Conservation (phyloP, 352 stramenopile genomes). For the Pythium oligandrum region DNA sequence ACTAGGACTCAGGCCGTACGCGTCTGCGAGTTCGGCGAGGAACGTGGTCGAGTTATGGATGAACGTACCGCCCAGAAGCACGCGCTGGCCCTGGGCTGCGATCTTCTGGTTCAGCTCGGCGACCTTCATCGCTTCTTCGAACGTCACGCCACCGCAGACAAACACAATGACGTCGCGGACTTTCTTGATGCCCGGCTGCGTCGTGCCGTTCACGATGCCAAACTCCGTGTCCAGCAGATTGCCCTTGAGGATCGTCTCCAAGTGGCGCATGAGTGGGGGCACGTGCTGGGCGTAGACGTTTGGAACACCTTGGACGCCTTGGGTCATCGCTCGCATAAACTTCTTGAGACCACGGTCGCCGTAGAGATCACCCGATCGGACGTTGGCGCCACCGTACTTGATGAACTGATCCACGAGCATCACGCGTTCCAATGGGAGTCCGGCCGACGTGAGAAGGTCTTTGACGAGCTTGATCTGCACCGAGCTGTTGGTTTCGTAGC, state of each 20-base stretch:
- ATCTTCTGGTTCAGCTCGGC: constrained; percentile 93
- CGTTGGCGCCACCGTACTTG: constrained; percentile 64
- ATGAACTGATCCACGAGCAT: constrained; percentile 59
- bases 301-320: constrained; percentile 92
- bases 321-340: constrained; percentile 90
- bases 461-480: constrained; percentile 80
- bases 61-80: constrained; percentile 94
- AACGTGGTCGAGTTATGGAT: constrained; percentile 98
- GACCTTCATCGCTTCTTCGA: constrained; percentile 98
- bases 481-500: constrained; percentile 93
- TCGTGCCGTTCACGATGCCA: constrained; percentile 97
- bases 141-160: constrained; percentile 97
- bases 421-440: constrained; percentile 41
- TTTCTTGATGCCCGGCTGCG: constrained; percentile 93
- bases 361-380: constrained; percentile 71
- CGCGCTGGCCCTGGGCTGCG: constrained; percentile 69
- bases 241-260: constrained; percentile 83
- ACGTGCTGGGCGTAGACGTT: constrained; percentile 99
- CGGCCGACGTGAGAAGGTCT: constrained; percentile 46
- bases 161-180: constrained; percentile 97
- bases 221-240: constrained; percentile 76
- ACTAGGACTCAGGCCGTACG: constrained; percentile 36
- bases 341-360: constrained; percentile 83
- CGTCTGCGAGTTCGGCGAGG: constrained; percentile 87
- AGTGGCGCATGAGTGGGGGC: constrained; percentile 92